Percentiles rank a stretch among this genome's conserved stretches.
Conservation (phyloP, 306 rosid genomes). For the Prunus mume region DNA sequence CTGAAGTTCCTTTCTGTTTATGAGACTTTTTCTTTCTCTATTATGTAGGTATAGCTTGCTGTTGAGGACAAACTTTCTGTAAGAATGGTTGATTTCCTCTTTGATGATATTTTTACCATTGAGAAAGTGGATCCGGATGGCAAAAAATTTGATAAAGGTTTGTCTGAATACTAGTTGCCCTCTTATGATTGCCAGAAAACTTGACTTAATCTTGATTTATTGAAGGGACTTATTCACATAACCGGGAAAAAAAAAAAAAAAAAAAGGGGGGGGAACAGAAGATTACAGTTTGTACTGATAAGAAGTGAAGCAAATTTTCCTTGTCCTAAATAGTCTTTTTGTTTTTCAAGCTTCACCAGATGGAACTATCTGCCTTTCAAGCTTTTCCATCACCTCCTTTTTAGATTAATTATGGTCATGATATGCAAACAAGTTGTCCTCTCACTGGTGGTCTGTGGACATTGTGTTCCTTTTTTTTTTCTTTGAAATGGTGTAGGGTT, state of each 20-base stretch:
- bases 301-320: too few species aligned
- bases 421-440: background rate
- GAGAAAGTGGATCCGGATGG: constrained; percentile 75
- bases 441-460: background rate
- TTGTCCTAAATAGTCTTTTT: background rate
- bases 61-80: background rate
- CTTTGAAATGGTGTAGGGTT: background rate
- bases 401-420: background rate
- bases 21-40: background rate
- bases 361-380: background rate
- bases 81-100: constrained; percentile 68
- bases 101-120: constrained; percentile 73
- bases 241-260: too few species aligned
- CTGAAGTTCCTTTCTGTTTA: background rate
- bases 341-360: background rate
- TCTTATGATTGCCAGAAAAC: too few species aligned
- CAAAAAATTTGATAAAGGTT: constrained; percentile 86
- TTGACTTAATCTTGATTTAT: too few species aligned
- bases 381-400: background rate
- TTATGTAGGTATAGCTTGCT: background rate
- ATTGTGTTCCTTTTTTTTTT: background rate
- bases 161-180: background rate
- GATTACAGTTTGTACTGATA: too few species aligned
- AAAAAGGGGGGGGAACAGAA: too few species aligned
- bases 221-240: too few species aligned